These are phyloP conservation scores for Penicillium lagena DNA, from an alignment of 495 filamentous ascomycete genomes.

Conservation along the genomic window DNA sequence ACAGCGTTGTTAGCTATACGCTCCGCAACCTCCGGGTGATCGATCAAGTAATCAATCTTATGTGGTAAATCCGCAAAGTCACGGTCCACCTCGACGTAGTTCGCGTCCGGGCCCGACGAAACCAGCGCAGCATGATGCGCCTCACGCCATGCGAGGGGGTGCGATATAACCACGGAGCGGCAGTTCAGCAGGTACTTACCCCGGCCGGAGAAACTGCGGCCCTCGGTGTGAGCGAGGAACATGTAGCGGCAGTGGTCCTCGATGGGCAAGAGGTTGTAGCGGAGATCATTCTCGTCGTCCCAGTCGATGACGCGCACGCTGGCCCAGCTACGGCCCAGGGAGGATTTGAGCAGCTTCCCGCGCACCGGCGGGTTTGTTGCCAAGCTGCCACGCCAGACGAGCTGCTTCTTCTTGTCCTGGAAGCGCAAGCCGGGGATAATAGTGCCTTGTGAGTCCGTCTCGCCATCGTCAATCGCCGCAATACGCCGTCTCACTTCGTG, in stretches of 20 bases:
- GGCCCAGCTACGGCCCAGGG: constrained; percentile 42
- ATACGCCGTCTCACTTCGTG: constrained; percentile 41
- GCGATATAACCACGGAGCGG: constrained; percentile 47
- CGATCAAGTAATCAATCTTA: constrained; percentile 46
- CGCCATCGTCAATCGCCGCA: constrained; percentile 26
- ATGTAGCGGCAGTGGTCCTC: constrained; percentile 57
- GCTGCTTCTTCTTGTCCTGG: constrained; percentile 52
- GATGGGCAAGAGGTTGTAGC: constrained; percentile 36
- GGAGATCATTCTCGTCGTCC: constrained; percentile 29
- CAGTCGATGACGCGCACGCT: constrained; percentile 46
- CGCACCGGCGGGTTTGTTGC: constrained; percentile 33
- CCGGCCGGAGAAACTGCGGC: constrained; percentile 49
- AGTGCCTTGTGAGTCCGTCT: constrained; percentile 9
- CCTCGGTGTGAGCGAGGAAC: constrained; percentile 54
- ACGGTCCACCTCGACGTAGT: constrained; percentile 49
- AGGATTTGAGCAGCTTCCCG: constrained; percentile 38
- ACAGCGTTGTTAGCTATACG: constrained; percentile 50
- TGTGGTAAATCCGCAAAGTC: constrained; percentile 50
- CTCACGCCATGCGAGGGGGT: constrained; percentile 33
- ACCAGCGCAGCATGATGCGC: constrained; percentile 33
- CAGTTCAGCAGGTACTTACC: constrained; percentile 57
- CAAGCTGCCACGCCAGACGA: constrained; percentile 61
- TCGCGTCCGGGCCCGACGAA: constrained; percentile 47
- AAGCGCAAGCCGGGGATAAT: constrained; percentile 16
- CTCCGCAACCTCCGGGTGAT: constrained; percentile 42